Percentiles rank a stretch among this genome's conserved stretches.
These are phyloP conservation scores for Linnemannia zychae DNA, from an alignment of 192 early-diverging fungal genomes.

Conservation along the genomic window DNA sequence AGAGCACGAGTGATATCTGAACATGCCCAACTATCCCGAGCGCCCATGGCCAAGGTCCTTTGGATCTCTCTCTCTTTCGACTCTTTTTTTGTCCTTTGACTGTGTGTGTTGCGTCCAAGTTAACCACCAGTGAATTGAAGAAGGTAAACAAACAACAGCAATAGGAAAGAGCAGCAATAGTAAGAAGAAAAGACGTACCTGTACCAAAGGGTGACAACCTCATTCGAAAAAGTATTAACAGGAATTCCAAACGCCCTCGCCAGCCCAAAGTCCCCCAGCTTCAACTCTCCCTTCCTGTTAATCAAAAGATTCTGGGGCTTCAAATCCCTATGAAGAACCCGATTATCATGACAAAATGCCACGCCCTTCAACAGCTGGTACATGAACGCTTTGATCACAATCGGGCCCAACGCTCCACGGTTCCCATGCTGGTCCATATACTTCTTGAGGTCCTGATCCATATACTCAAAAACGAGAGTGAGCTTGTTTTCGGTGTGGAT, in stretches of 20 bases:
- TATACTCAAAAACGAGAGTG: slow-evolving; percentile 89
- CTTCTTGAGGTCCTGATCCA: slow-evolving; percentile 90
- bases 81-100: too few relatives aligned
- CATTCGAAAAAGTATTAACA: slow-evolving; percentile 96
- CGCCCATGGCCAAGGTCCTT: too few relatives aligned
- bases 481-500: slow-evolving; percentile 90
- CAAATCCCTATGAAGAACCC: slow-evolving; percentile 86
- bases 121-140: too few relatives aligned
- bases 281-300: slow-evolving; percentile 81
- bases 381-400: slow-evolving; percentile 85
- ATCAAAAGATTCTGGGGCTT: slow-evolving; percentile 92
- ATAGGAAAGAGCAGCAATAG: too few relatives aligned
- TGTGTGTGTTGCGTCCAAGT: too few relatives aligned
- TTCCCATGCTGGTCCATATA: slow-evolving; percentile 86
- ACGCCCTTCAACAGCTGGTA: slow-evolving; percentile 86
- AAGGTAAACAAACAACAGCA: too few relatives aligned
- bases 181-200: slow-evolving; percentile 54
- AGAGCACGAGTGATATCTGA: too few relatives aligned
- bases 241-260: slow-evolving; percentile 88
- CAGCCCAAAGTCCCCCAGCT: slow-evolving; percentile 88
- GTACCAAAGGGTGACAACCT: slow-evolving; percentile 99
- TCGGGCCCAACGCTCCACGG: slow-evolving; percentile 72
- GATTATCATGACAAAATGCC: slow-evolving; percentile 88
- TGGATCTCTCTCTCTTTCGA: too few relatives aligned
- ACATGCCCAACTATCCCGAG: too few relatives aligned